Conservation (phyloP, 306 rosid genomes). For the Cicer pinnatifidum region DNA sequence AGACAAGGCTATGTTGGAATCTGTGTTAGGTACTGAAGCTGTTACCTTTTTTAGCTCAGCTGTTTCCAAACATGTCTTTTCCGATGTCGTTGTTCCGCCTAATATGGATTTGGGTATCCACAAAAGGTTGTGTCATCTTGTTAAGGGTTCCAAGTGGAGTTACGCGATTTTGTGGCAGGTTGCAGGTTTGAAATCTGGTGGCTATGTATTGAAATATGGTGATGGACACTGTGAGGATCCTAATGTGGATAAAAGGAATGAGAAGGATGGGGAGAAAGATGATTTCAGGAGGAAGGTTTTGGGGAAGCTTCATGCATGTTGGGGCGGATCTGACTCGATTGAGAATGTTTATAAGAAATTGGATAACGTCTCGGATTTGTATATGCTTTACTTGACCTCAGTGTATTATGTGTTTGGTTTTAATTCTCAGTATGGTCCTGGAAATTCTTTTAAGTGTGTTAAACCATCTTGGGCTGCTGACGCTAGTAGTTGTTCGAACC, state of each 20-base stretch:
- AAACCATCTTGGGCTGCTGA: slow-evolving; percentile 73
- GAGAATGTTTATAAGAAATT: slow-evolving; percentile 57
- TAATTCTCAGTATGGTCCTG: slow-evolving; percentile 62
- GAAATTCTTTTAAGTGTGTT: slow-evolving; percentile 62
- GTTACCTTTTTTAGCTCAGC: slow-evolving; percentile 67
- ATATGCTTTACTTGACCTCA: slow-evolving; percentile 75
- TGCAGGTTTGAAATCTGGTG: slow-evolving; percentile 75
- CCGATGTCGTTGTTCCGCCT: slow-evolving; percentile 52
- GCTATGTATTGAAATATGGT: slow-evolving; percentile 72
- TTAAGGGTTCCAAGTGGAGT: slow-evolving; percentile 73
- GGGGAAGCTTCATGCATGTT: slow-evolving; percentile 67
- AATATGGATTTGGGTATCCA: slow-evolving; percentile 56
- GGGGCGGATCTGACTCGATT: slow-evolving; percentile 52
- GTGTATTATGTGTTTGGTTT: slow-evolving; percentile 66
- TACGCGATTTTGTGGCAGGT: slow-evolving; percentile 86
- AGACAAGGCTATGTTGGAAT: slow-evolving; percentile 75
- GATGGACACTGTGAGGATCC: slow-evolving; percentile 72
- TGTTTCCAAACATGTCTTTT: slow-evolving; percentile 59
- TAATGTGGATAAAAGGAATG: slow-evolving; percentile 49
- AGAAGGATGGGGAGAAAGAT: slow-evolving; percentile 45
- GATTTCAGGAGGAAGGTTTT: slow-evolving; percentile 68
- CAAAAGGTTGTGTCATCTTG: slow-evolving; percentile 64
- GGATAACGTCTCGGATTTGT: slow-evolving; percentile 62
- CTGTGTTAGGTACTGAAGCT: slow-evolving; percentile 84
- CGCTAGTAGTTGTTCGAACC: slow-evolving; percentile 54